Percentiles rank a stretch among this genome's conserved stretches.
Evolutionary conservation across 805 yeast species (phyloP).

Genomic region (Komagataella phaffii): DNA sequence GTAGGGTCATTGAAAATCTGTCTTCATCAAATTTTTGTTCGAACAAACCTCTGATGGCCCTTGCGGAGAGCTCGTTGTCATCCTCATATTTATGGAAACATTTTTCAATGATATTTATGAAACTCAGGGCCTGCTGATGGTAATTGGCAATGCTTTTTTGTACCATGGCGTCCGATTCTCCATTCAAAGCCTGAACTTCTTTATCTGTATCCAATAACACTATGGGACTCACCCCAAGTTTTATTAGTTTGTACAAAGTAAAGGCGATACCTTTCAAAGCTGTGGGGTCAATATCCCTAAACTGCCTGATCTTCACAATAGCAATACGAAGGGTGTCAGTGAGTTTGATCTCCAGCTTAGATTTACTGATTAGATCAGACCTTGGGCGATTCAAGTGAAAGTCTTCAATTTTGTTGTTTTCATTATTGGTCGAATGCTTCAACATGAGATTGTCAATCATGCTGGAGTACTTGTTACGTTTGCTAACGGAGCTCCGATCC

Average conservation of each 20-base stretch:
- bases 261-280: constrained; percentile 35
- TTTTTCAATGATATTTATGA: neutral
- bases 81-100: neutral
- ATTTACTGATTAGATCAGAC: neutral
- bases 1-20: constrained; percentile 13
- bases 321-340: constrained; percentile 37
- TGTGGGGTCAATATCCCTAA: constrained; percentile 18
- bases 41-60: constrained; percentile 23
- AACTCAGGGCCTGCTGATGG: neutral
- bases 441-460: constrained; percentile 16
- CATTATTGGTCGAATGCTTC: constrained; percentile 7
- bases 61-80: constrained; percentile 9
- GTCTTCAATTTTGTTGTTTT: constrained; percentile 2
- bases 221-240: constrained; percentile 65
- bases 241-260: constrained; percentile 39
- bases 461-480: constrained; percentile 17
- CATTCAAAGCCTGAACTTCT: constrained; percentile 1
- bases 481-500: constrained; percentile 13
- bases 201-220: constrained; percentile 39
- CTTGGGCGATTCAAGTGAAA: neutral
- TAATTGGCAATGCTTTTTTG: neutral
- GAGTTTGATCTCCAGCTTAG: constrained; percentile 13
- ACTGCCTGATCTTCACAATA: constrained; percentile 34
- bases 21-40: constrained; percentile 8
- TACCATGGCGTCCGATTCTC: neutral